A percentile compares a stretch with the other conserved stretches of the same genome.
These are phyloP conservation scores for Selaginella moellendorffii DNA, from an alignment of 75 land plant genomes.

Conservation along the genomic window DNA sequence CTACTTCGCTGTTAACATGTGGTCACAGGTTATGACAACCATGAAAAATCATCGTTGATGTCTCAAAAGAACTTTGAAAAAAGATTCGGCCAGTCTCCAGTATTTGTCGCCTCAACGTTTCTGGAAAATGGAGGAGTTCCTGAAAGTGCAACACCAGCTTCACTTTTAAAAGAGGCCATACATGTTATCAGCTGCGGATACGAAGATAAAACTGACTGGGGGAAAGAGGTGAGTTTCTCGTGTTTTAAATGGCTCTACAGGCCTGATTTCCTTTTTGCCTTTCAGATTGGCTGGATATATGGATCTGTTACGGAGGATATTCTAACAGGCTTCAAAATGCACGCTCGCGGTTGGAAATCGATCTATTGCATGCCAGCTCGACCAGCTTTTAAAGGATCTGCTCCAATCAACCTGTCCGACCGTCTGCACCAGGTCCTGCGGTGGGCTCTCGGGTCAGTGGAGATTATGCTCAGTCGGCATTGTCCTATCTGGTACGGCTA, in stretches of 20 bases:
- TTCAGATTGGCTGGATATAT: constrained; percentile 72
- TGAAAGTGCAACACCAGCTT: constrained; percentile 27
- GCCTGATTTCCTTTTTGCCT: too few relatives aligned
- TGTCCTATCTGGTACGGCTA: constrained; percentile 81
- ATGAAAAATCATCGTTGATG: constrained; percentile 32
- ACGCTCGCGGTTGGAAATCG: constrained; percentile 64
- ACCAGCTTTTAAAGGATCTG: constrained; percentile 63
- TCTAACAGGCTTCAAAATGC: constrained; percentile 61
- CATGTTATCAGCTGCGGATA: constrained; percentile 67
- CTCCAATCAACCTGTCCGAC: constrained; percentile 57
- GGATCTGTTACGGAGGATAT: constrained; percentile 51
- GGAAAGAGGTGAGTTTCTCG: constrained; percentile 39
- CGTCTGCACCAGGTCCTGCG: constrained; percentile 57
- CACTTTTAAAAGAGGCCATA: constrained; percentile 62
- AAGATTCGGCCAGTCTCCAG: constrained; percentile 56
- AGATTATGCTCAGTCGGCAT: constrained; percentile 51
- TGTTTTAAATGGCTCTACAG: too few relatives aligned
- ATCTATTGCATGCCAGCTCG: constrained; percentile 52
- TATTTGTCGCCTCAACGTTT: constrained; percentile 43
- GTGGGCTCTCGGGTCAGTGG: constrained; percentile 73
- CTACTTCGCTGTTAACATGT: not conserved
- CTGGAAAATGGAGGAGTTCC: constrained; percentile 43
- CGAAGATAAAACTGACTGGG: constrained; percentile 68
- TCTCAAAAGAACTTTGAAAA: constrained; percentile 47
- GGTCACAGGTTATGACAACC: constrained; percentile 34